A percentile compares a stretch with the other conserved stretches of the same genome.
These are phyloP conservation scores for Thermoascus crustaceus DNA, from an alignment of 2,329 filamentous ascomycete genomes.

Conservation along the genomic window DNA sequence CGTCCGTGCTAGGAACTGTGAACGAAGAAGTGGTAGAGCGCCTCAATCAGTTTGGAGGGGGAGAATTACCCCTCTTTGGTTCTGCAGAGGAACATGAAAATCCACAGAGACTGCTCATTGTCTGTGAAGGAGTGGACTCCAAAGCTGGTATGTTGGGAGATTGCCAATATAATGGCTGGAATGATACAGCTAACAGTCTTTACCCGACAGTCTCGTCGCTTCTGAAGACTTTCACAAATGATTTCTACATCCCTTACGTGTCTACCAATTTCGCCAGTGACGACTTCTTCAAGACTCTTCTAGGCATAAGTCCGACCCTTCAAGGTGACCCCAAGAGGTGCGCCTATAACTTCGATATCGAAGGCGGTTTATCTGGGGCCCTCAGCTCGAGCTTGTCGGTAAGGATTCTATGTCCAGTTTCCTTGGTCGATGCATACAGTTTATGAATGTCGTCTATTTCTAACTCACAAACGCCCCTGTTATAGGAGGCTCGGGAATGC, in stretches of 20 bases:
- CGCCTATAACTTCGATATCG: background rate
- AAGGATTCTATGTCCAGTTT: no score
- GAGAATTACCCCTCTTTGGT: slow-evolving; percentile 45
- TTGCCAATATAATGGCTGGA: slow-evolving; percentile 25
- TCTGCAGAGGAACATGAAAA: slow-evolving; percentile 13
- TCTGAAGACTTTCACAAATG: slow-evolving; percentile 7
- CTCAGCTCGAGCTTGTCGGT: background rate
- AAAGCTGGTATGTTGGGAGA: slow-evolving; percentile 52
- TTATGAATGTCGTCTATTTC: background rate
- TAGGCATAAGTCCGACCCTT: background rate
- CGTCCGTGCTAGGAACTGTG: slow-evolving; percentile 31
- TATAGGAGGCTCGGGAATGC: slow-evolving; percentile 16
- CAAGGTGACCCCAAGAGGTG: background rate
- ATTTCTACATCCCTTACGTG: slow-evolving; percentile 12
- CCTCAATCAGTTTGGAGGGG: slow-evolving; percentile 54
- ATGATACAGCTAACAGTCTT: background rate
- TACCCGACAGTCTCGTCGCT: slow-evolving; percentile 10
- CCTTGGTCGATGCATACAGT: no score
- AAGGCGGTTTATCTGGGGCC: background rate
- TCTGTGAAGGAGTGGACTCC: slow-evolving; percentile 51
- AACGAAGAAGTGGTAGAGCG: slow-evolving; percentile 46
- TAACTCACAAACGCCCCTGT: background rate
- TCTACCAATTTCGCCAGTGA: slow-evolving; percentile 9
- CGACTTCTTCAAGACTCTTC: slow-evolving; percentile 7
- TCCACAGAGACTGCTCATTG: slow-evolving; percentile 24